phyloP scores from a whole-genome alignment of 257 asterid species.

The Scutellaria barbata region DNA sequence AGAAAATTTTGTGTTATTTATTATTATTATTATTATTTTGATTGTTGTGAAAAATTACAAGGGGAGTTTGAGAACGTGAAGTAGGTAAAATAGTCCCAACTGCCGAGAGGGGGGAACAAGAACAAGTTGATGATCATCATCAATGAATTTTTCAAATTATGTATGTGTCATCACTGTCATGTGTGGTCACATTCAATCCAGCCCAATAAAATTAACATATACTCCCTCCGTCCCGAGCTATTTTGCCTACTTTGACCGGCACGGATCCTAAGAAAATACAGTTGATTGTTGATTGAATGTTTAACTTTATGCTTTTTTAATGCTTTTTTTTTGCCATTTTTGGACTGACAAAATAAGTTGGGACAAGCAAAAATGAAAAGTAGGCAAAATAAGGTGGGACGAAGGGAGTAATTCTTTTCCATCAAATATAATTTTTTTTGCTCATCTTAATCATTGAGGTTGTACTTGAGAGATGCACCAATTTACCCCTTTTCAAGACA shows the following conservation, averaged over 20 bases:
- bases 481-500: background rate
- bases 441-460: conserved; percentile 34
- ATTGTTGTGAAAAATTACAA: background rate
- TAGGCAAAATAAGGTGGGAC: too few relatives aligned
- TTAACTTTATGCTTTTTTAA: too few relatives aligned
- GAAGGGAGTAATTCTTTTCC: too few relatives aligned
- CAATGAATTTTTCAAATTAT: conserved; percentile 36
- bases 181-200: conserved; percentile 38
- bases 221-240: too few relatives aligned
- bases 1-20: background rate
- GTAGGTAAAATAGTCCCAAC: conserved; percentile 41
- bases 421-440: conserved; percentile 3
- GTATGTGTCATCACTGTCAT: conserved; percentile 23
- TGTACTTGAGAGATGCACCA: conserved; percentile 27
- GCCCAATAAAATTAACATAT: too few relatives aligned
- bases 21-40: background rate
- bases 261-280: too few relatives aligned
- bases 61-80: conserved; percentile 28
- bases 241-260: too few relatives aligned
- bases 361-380: too few relatives aligned
- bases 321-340: too few relatives aligned
- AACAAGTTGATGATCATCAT: conserved; percentile 24
- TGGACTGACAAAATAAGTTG: too few relatives aligned
- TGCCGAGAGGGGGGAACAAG: conserved; percentile 28
- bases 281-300: too few relatives aligned